Percentiles rank a stretch among this genome's conserved stretches.
These are phyloP conservation scores for Aureobasidium uvarum DNA, from an alignment of 2,329 filamentous ascomycete genomes.

Conservation along the genomic window DNA sequence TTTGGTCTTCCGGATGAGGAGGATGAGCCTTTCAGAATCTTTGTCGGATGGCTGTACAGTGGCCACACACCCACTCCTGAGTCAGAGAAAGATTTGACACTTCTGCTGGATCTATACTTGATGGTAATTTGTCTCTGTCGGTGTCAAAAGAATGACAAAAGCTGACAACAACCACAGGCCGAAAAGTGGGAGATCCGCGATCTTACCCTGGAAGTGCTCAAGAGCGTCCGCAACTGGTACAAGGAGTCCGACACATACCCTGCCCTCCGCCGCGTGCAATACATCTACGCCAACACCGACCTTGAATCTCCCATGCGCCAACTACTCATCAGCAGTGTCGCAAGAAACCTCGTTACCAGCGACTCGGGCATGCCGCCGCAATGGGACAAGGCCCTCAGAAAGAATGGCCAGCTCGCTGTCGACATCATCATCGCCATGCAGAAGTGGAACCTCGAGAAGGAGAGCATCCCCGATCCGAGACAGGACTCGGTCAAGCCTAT, in stretches of 20 bases:
- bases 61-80: constrained; percentile 48
- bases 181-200: constrained; percentile 53
- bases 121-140: constrained; percentile 38
- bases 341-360: constrained; percentile 51
- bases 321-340: constrained; percentile 51
- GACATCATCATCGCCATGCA: constrained; percentile 56
- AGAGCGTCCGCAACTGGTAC: constrained; percentile 53
- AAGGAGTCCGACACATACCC: constrained; percentile 54
- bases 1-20: constrained; percentile 56
- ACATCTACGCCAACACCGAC: constrained; percentile 52
- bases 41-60: constrained; percentile 56
- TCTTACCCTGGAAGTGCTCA: constrained; percentile 51
- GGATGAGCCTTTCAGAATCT: constrained; percentile 51
- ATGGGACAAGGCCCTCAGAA: constrained; percentile 55
- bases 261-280: constrained; percentile 53
- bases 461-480: constrained; percentile 51
- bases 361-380: constrained; percentile 50
- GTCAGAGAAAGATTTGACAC: constrained; percentile 52
- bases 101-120: constrained; percentile 55
- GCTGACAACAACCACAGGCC: constrained; percentile 27
- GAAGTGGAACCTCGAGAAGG: constrained; percentile 53
- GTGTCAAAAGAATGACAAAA: background rate
- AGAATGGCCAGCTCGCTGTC: constrained; percentile 56
- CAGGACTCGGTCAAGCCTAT: constrained; percentile 45
- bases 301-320: constrained; percentile 50